phyloP scores from a whole-genome alignment of 2,329 filamentous ascomycete species.

The Monosporascus sp. region DNA sequence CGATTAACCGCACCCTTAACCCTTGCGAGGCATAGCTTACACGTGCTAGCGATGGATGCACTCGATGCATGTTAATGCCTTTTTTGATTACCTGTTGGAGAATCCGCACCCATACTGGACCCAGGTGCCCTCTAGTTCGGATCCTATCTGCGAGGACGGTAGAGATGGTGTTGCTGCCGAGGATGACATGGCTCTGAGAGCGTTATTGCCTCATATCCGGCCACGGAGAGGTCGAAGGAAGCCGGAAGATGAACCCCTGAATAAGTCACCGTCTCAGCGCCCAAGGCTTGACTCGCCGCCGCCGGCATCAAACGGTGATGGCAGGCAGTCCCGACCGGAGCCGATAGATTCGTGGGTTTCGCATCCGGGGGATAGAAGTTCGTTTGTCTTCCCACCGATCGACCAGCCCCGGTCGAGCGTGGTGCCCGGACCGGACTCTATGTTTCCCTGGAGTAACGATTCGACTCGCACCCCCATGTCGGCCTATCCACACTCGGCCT shows the following conservation, averaged over 20 bases:
- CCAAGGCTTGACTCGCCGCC: constrained; percentile 49
- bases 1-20: background rate
- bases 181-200: constrained; percentile 82
- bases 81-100: constrained; percentile 83
- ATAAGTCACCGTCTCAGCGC: constrained; percentile 50
- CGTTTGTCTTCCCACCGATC: constrained; percentile 32
- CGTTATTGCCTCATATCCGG: constrained; percentile 71
- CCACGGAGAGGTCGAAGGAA: constrained; percentile 59
- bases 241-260: constrained; percentile 54
- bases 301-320: constrained; percentile 26
- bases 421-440: constrained; percentile 27
- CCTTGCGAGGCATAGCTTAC: constrained; percentile 29
- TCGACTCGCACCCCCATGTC: constrained; percentile 55
- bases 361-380: constrained; percentile 36
- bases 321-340: constrained; percentile 44
- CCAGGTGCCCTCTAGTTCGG: constrained; percentile 61
- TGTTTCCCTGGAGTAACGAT: constrained; percentile 45
- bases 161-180: constrained; percentile 80
- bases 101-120: constrained; percentile 77
- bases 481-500: constrained; percentile 73
- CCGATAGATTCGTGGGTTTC: constrained; percentile 46
- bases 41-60: constrained; percentile 76
- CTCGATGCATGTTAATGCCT: constrained; percentile 90
- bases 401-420: constrained; percentile 33
- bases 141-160: constrained; percentile 57